Percentiles rank a stretch among this genome's conserved stretches.
Conservation (phyloP, 2,329 filamentous ascomycete genomes). For the Didymella segeticola region DNA sequence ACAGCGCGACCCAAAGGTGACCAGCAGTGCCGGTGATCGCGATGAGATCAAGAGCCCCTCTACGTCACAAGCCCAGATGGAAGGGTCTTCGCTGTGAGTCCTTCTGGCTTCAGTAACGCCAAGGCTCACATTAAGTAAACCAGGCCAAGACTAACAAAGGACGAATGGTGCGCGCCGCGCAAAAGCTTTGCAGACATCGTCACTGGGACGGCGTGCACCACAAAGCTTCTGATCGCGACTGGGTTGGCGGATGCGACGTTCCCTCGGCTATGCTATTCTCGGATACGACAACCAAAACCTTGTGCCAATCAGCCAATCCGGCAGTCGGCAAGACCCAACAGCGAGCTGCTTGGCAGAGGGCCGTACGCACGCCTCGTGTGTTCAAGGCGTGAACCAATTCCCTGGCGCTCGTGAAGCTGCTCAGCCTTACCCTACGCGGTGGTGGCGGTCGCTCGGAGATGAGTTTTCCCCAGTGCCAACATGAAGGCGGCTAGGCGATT, state of each 20-base stretch:
- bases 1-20: neutral
- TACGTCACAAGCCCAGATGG: slow-evolving; percentile 1
- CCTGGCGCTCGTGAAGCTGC: slow-evolving; percentile 10
- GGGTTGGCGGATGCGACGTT: slow-evolving; percentile 13
- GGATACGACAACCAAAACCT: slow-evolving; percentile 15
- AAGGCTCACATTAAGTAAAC: neutral
- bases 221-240: slow-evolving; percentile 12
- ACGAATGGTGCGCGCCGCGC: neutral
- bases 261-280: slow-evolving; percentile 19
- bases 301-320: slow-evolving; percentile 18
- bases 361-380: slow-evolving; percentile 3
- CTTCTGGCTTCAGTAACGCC: neutral
- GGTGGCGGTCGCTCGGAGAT: slow-evolving; percentile 15
- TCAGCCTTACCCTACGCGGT: slow-evolving; percentile 17
- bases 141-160: neutral
- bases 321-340: slow-evolving; percentile 8
- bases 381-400: slow-evolving; percentile 6
- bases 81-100: neutral
- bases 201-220: slow-evolving; percentile 2
- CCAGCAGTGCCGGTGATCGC: neutral
- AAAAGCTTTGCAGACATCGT: slow-evolving; percentile 14
- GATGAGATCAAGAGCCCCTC: neutral
- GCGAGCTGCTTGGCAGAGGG: neutral
- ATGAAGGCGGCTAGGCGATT: slow-evolving; percentile 17
- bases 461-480: slow-evolving; percentile 12